Conservation (phyloP, 345 rosid genomes). For the Geranium brycei region DNA sequence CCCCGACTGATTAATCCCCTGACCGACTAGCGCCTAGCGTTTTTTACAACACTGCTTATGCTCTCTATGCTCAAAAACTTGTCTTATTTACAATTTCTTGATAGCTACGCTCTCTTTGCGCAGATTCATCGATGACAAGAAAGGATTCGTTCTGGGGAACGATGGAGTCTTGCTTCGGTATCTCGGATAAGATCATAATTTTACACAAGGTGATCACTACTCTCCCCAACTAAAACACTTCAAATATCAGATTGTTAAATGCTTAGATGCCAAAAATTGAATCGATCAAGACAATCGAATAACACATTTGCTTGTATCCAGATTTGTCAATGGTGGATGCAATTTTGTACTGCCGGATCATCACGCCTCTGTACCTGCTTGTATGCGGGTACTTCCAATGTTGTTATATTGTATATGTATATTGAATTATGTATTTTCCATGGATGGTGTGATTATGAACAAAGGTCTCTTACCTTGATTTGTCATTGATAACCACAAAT, state of each 20-base stretch:
- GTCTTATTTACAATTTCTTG: not conserved
- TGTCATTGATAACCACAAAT: no score
- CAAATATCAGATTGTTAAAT: not conserved
- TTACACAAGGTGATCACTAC: slow-evolving; percentile 9
- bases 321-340: not conserved
- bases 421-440: not conserved
- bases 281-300: not conserved
- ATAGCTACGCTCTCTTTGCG: slow-evolving; percentile 2
- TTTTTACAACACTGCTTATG: no score
- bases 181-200: slow-evolving; percentile 42
- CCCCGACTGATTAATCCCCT: no score
- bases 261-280: no score
- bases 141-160: slow-evolving; percentile 82
- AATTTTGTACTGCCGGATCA: not conserved
- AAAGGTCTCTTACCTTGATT: no score
- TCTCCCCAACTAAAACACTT: not conserved
- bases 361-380: not conserved
- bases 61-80: not conserved
- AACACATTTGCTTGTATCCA: not conserved
- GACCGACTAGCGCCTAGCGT: no score
- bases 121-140: slow-evolving; percentile 70
- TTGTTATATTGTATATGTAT: not conserved
- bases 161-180: slow-evolving; percentile 92
- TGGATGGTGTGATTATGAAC: not conserved
- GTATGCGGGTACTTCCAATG: not conserved